These are phyloP conservation scores for Suhomyces ambrosiae DNA, from an alignment of 1,139 yeast species.

Conservation along the genomic window DNA sequence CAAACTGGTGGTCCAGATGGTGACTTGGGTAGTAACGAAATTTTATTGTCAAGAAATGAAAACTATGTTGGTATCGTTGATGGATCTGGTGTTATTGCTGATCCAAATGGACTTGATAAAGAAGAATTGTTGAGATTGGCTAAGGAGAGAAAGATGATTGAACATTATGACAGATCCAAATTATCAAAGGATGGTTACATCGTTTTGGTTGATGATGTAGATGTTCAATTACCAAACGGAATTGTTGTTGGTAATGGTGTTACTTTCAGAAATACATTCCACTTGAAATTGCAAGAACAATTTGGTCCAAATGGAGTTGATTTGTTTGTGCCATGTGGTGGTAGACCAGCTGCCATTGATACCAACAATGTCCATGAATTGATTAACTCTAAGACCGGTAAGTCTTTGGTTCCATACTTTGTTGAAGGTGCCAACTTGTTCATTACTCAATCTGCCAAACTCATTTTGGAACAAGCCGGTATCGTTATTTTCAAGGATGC, in stretches of 20 bases:
- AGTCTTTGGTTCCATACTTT: slow-evolving; percentile 77
- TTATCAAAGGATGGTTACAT: slow-evolving; percentile 77
- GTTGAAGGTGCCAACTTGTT: slow-evolving; percentile 98
- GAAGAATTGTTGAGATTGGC: slow-evolving; percentile 80
- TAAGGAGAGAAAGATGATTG: slow-evolving; percentile 72
- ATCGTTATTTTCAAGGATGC: slow-evolving; percentile 91
- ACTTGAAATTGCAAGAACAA: slow-evolving; percentile 66
- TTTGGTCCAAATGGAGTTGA: slow-evolving; percentile 66
- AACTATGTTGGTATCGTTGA: slow-evolving; percentile 87
- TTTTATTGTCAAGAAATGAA: slow-evolving; percentile 79
- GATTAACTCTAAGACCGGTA: slow-evolving; percentile 75
- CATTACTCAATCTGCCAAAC: slow-evolving; percentile 91
- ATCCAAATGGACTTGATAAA: slow-evolving; percentile 86
- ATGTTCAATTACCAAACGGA: slow-evolving; percentile 78
- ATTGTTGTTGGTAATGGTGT: slow-evolving; percentile 77
- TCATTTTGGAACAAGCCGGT: slow-evolving; percentile 84
- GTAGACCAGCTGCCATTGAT: slow-evolving; percentile 96
- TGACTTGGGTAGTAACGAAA: slow-evolving; percentile 95
- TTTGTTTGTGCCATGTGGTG: slow-evolving; percentile 96
- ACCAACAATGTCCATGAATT: slow-evolving; percentile 76
- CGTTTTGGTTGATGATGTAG: slow-evolving; percentile 84
- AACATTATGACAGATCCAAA: slow-evolving; percentile 64
- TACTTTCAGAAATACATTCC: slow-evolving; percentile 91
- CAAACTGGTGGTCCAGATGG: slow-evolving; percentile 99
- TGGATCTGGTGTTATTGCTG: slow-evolving; percentile 94